Evolutionary conservation across 352 stramenopile species (phyloP).

Genomic region (Globisporangium parvum): DNA sequence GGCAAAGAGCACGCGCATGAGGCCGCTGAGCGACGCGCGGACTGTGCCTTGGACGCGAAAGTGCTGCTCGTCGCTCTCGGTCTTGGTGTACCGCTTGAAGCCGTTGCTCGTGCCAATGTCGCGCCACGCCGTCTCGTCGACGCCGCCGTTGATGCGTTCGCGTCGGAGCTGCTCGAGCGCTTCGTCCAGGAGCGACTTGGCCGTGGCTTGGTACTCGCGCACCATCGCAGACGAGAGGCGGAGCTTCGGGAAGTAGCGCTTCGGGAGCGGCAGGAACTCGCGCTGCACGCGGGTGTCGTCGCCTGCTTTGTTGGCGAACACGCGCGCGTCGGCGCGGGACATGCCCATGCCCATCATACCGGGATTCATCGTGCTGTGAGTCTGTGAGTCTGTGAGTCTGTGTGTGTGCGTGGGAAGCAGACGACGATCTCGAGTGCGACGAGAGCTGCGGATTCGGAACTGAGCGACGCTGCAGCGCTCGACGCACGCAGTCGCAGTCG

Average conservation of each 20-base stretch:
- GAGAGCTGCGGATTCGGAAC: neutral
- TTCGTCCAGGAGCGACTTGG: slow-evolving; percentile 36
- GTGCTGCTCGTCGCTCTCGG: slow-evolving; percentile 31
- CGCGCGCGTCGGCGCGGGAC: slow-evolving; percentile 10
- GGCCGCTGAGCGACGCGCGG: slow-evolving; percentile 38
- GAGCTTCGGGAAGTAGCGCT: slow-evolving; percentile 39
- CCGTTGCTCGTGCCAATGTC: slow-evolving; percentile 39
- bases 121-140: slow-evolving; percentile 43
- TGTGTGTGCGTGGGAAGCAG: neutral
- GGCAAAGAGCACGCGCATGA: slow-evolving; percentile 62
- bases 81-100: slow-evolving; percentile 57
- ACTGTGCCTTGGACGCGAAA: slow-evolving; percentile 57
- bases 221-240: slow-evolving; percentile 25
- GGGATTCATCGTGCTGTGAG: neutral
- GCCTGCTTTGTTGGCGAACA: slow-evolving; percentile 8
- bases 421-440: neutral
- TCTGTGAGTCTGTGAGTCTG: neutral
- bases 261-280: slow-evolving; percentile 37
- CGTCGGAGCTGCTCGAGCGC: slow-evolving; percentile 30
- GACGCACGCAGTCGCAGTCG: neutral
- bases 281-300: slow-evolving; percentile 9
- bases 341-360: slow-evolving; percentile 12
- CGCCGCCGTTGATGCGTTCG: slow-evolving; percentile 33
- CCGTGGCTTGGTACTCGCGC: slow-evolving; percentile 34
- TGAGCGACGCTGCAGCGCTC: neutral